Evolutionary conservation across 176 grass and related monocot genomes (phyloP).

Genomic region (Oryza brachyantha): DNA sequence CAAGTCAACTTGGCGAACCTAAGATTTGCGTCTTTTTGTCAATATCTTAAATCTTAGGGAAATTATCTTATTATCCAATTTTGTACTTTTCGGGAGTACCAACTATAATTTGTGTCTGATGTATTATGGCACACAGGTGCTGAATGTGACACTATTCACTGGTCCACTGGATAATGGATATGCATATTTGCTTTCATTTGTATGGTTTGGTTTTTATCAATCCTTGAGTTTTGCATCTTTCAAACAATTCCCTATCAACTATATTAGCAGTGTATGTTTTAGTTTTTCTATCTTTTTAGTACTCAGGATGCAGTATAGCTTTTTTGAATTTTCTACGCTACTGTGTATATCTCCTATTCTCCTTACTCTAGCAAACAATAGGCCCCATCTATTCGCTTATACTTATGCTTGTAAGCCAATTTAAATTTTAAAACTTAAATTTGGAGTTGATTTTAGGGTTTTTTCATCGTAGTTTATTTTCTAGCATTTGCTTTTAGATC

Average conservation of each 20-base stretch:
- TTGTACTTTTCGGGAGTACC: neutral
- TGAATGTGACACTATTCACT: neutral
- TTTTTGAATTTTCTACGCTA: constrained; percentile 6
- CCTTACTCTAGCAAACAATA: neutral
- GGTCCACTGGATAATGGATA: no score
- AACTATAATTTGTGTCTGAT: neutral
- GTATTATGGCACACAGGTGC: neutral
- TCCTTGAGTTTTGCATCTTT: neutral
- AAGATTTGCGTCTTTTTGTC: neutral
- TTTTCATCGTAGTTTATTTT: no score
- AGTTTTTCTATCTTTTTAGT: neutral
- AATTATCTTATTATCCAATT: no score
- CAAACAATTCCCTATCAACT: neutral
- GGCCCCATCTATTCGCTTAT: no score
- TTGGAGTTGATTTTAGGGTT: no score
- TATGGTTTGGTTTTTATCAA: neutral
- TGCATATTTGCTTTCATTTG: neutral
- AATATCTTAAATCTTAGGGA: neutral
- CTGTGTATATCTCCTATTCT: neutral
- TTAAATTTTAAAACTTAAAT: no score
- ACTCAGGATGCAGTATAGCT: neutral
- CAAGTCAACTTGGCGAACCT: neutral
- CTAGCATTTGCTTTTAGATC: no score
- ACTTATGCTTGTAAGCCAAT: no score
- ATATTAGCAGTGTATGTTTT: neutral